Percentiles rank a stretch among this genome's conserved stretches.
These are phyloP conservation scores for Larix kaempferi DNA, from an alignment of 75 land plant genomes.

Conservation along the genomic window DNA sequence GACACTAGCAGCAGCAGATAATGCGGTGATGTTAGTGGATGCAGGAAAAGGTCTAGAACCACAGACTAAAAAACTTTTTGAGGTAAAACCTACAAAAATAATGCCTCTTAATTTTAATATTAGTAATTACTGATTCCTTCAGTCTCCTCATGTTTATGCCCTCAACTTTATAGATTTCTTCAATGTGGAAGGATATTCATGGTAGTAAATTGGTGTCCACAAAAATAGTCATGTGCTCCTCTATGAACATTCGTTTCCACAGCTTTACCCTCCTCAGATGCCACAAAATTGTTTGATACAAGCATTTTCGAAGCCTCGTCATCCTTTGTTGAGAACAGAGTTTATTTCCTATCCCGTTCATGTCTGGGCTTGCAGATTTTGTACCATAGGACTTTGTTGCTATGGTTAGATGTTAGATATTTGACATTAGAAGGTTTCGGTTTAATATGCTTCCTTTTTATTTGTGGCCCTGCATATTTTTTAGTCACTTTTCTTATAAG, in stretches of 20 bases:
- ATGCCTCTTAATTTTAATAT: background rate
- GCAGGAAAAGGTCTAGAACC: slow-evolving; percentile 60
- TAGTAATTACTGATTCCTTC: background rate
- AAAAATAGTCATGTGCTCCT: background rate
- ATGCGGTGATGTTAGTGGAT: slow-evolving; percentile 59
- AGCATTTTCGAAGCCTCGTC: background rate
- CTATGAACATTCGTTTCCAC: background rate
- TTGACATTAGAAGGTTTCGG: background rate
- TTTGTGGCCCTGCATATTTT: background rate
- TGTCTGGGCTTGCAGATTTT: background rate
- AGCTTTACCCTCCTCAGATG: background rate
- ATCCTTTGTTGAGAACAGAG: background rate
- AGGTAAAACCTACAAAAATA: slow-evolving; percentile 19
- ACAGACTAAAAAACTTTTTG: slow-evolving; percentile 53
- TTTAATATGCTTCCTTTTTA: slow-evolving; percentile 1
- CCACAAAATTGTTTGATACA: background rate
- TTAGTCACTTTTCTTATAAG: background rate
- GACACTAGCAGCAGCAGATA: slow-evolving; percentile 51
- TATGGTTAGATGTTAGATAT: background rate
- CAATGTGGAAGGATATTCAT: background rate
- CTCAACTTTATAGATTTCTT: background rate
- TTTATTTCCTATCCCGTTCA: background rate
- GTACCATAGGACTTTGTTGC: background rate
- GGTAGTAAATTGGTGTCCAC: background rate
- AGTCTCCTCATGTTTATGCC: background rate